Base-by-base conservation (phyloP, 2,329 filamentous ascomycete species). In the Sarocladium brachiariae region DNA sequence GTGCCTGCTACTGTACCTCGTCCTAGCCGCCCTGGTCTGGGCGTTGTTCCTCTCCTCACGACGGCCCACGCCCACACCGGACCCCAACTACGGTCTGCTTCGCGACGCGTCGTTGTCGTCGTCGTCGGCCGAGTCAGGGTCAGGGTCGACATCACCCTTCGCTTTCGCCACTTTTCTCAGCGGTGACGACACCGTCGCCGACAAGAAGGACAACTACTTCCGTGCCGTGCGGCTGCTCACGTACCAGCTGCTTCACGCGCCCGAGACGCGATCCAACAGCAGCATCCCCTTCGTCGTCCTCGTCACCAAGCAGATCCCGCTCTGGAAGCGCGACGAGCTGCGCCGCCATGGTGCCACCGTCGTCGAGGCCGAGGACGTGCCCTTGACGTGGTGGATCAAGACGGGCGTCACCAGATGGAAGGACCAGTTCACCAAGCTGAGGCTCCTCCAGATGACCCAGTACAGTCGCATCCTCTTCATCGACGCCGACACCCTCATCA, bases 391-490 rank as follows among this genome's bases (percentile, higher is more conserved):
- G 50, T 70, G 67, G 66, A 61, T 71, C 18, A 60, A 61, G 25
- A 65, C 65, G 0, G 63, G 63, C 5, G 61, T 67, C 5, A 57
- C 60, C 2, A 60, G 70, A 35, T 73, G 68, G 67, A 65, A 66
- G 31, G 68, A 73, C 51, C 63, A 67, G 51, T 70, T 72, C 55
- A 67, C 64, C 19, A 73, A 73, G 57, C 62, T 74, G 14, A 64
- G 68, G 10, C 54, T 72, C 5, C 65, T 72, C 38, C 60, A 70
- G 50, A 61, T 70, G 61, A 65, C 63, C 3, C 56, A 72, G 48
- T 74, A 66, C 56, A 61, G 67, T 10, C 63, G 67, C 4, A 54
- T 73, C 23, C 60, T 70, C n/a, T 72, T 70, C 55, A 58, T 73
- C 53, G 71, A 74, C 53, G 65, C 68, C 21, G 71, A 74, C 55